Evolutionary conservation across 129 eudicot genomes (phyloP).

Genomic region (Lonicera japonica): DNA sequence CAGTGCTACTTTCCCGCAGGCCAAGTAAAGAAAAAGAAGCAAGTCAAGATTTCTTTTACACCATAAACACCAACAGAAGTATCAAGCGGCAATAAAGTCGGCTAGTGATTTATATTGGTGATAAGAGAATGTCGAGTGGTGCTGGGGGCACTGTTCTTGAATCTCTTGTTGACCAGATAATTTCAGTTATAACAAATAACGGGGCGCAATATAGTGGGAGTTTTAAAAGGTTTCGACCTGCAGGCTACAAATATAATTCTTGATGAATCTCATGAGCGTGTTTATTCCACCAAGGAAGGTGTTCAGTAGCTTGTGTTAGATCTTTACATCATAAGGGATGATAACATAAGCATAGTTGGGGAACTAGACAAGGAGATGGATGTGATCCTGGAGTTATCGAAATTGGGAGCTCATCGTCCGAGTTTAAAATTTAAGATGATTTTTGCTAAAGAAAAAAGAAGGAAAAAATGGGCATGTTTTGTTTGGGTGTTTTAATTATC

Average conservation of each 20-base stretch:
- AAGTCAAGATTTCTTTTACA: too few relatives aligned
- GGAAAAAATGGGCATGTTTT: too few relatives aligned
- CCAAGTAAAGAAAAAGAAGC: too few relatives aligned
- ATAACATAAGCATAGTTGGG: constrained; percentile 89
- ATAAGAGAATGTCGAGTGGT: constrained; percentile 1
- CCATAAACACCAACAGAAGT: too few relatives aligned
- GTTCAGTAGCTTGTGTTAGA: constrained; percentile 86
- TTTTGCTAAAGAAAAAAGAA: too few relatives aligned
- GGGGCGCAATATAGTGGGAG: constrained; percentile 71
- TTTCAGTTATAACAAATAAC: constrained; percentile 46
- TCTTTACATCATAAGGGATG: constrained; percentile 88
- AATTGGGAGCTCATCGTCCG: constrained; percentile 81
- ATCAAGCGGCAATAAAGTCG: not conserved
- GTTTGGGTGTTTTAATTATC: too few relatives aligned
- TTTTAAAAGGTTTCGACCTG: constrained; percentile 83
- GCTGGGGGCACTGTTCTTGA: constrained; percentile 12
- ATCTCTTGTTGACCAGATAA: constrained; percentile 25
- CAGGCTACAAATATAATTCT: constrained; percentile 87
- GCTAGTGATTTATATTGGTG: not conserved
- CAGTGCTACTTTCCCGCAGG: too few relatives aligned
- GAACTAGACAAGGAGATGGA: constrained; percentile 84
- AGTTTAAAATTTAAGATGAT: too few relatives aligned
- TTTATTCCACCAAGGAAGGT: constrained; percentile 39
- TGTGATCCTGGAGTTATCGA: constrained; percentile 58
- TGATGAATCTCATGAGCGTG: constrained; percentile 80